phyloP scores from a whole-genome alignment of 192 early-diverging fungal genomes.

The Coemansia sp. region DNA sequence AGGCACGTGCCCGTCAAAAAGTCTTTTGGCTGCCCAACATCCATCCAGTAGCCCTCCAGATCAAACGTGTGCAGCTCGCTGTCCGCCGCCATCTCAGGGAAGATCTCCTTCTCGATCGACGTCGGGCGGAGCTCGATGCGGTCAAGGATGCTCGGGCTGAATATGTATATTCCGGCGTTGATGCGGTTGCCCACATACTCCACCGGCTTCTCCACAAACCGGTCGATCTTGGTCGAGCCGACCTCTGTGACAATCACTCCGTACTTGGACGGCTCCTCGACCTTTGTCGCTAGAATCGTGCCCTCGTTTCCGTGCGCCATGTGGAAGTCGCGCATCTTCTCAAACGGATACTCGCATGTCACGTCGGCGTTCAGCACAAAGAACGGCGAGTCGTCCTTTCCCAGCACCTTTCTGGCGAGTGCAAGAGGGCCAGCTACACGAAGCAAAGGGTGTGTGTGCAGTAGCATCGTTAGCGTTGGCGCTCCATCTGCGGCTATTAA shows the following conservation, averaged over 20 bases:
- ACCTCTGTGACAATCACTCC: slow-evolving; percentile 92
- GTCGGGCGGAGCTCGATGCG: slow-evolving; percentile 95
- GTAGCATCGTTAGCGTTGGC: background rate
- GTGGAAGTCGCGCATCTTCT: slow-evolving; percentile 88
- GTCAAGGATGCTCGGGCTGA: slow-evolving; percentile 85
- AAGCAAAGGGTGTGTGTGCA: background rate
- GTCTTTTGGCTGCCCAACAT: slow-evolving; percentile 99
- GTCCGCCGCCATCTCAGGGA: slow-evolving; percentile 90
- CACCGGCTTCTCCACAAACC: slow-evolving; percentile 97
- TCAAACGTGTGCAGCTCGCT: slow-evolving; percentile 88
- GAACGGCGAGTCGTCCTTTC: slow-evolving; percentile 91
- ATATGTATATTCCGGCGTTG: slow-evolving; percentile 99
- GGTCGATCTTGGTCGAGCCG: slow-evolving; percentile 74
- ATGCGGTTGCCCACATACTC: slow-evolving; percentile 97
- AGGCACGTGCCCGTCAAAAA: slow-evolving; percentile 93
- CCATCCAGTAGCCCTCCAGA: slow-evolving; percentile 98
- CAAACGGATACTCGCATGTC: slow-evolving; percentile 98
- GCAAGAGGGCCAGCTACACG: slow-evolving; percentile 84
- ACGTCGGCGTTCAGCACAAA: slow-evolving; percentile 99
- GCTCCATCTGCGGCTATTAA: too few species aligned
- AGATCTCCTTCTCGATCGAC: slow-evolving; percentile 97
- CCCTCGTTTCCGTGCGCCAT: slow-evolving; percentile 88
- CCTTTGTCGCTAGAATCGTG: slow-evolving; percentile 95
- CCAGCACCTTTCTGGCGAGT: slow-evolving; percentile 87
- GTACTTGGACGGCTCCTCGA: slow-evolving; percentile 98